These are phyloP conservation scores for Pigoraptor vietnamica DNA, from an alignment of 78 protist genomes.

Conservation along the genomic window DNA sequence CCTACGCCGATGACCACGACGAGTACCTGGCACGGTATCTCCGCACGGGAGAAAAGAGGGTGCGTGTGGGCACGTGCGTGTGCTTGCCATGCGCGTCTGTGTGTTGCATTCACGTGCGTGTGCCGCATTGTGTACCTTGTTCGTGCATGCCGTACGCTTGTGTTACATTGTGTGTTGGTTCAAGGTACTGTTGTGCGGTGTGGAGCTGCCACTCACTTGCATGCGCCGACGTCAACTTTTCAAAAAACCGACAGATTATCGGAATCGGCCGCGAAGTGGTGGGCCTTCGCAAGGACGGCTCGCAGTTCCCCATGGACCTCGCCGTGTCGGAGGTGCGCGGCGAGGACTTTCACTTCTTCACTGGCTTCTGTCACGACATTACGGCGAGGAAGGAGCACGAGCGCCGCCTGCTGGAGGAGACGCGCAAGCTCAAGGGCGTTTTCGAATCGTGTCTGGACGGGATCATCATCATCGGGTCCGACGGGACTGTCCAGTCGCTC, in stretches of 20 bases:
- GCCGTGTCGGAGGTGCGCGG: background rate
- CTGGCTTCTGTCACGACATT: background rate
- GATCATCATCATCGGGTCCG: background rate
- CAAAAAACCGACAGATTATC: slow-evolving; percentile 5
- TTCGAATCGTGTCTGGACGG: background rate
- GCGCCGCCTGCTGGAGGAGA: background rate
- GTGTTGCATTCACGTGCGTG: too few species aligned
- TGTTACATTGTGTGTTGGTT: too few species aligned
- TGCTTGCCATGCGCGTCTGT: too few species aligned
- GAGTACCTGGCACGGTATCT: slow-evolving; percentile 17
- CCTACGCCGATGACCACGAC: slow-evolving; percentile 36
- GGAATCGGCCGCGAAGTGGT: background rate
- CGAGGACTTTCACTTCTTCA: background rate
- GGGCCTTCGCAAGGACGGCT: background rate
- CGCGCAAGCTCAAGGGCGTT: background rate
- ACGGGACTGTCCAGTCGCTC: slow-evolving; percentile 1
- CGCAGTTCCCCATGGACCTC: background rate
- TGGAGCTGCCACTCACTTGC: too few species aligned
- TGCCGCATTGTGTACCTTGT: too few species aligned
- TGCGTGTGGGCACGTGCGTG: too few species aligned
- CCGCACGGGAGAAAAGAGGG: slow-evolving; percentile 19
- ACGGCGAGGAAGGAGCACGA: background rate
- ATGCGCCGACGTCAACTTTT: too few species aligned
- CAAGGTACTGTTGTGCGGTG: too few species aligned
- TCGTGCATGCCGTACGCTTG: too few species aligned